Evolutionary conservation across 2,329 filamentous ascomycete genomes (phyloP), one percentile per base, ranked within the genome.

Genomic region (Colletotrichum higginsianum): DNA sequence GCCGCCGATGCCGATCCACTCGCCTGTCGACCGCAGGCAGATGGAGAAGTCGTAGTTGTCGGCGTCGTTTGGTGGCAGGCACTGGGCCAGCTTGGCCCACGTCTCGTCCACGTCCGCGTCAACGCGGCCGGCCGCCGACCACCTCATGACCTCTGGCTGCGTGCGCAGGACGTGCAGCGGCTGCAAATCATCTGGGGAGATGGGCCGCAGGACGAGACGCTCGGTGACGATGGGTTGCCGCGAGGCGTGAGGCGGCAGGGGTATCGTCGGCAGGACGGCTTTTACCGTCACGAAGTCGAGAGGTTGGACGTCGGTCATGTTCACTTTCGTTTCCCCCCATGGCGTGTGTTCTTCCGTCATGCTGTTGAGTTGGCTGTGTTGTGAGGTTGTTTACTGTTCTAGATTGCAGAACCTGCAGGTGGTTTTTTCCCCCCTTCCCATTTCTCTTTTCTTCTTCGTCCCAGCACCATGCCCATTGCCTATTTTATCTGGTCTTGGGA

Each of bases 141-240:
- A 91, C 66, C 79, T 79, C 91, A 93, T 93, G 57, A 91, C 88
- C 74, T 91, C 89, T 5, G 86, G 84, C 77, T 91, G 84, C 16
- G 82, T 83, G 30, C 91, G 88, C 64, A 93, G 81, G 26, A 80
- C 79, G 73, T 89, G 82, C 18, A 90, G 72, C 8, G 82, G 85
- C 1, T 82, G 79, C 2, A 88, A 80, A 78, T 93, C 90, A 3
- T 84, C 80, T 21, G 84, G 78, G 1, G 76, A 75, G 49, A 88
- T 79, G 2, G 87, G 86, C 18, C 90, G 84, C 62, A 93, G 79
- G 35, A 88, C 76, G 23, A 93, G 83, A 8, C 90, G 86, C 61
- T 85, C 79, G 3, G 90, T 91, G 60, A 75, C 77, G 65, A 89
- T 82, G 2, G 79, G 76, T 9, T 78, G 66, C 8, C 87, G 82